Conservation (phyloP, 2,329 filamentous ascomycete species). For the Didymella exigua region DNA sequence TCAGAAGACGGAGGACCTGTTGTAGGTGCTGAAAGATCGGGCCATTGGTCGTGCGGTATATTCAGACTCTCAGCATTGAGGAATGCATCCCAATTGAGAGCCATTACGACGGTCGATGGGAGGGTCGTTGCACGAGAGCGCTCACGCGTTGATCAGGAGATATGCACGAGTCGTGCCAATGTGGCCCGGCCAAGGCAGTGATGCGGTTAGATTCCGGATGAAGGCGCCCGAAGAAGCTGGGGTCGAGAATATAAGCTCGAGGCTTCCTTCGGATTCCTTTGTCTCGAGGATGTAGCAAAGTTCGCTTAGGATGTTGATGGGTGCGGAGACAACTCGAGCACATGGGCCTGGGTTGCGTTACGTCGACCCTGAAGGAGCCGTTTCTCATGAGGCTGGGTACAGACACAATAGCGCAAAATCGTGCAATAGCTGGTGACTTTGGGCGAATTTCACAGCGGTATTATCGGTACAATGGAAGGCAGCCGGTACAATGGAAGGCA, state of each 20-base stretch:
- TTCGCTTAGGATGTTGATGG: conserved; percentile 2
- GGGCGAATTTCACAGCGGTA: conserved; percentile 11
- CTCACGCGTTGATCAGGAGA: conserved; percentile 50
- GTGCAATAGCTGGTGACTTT: conserved; percentile 22
- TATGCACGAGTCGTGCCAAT: conserved; percentile 26
- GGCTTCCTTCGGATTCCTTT: conserved; percentile 16
- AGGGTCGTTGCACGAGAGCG: conserved; percentile 35
- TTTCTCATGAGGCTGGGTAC: conserved; percentile 30
- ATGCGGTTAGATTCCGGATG: conserved; percentile 29
- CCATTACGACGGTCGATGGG: conserved; percentile 42
- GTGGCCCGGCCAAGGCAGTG: conserved; percentile 32
- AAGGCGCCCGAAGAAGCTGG: conserved; percentile 23
- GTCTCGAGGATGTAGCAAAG: conserved; percentile 3
- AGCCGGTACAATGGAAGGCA: too few relatives aligned
- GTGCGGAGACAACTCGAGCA: background rate
- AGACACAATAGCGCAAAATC: conserved; percentile 21
- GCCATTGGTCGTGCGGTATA: conserved; percentile 48
- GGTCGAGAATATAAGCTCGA: conserved; percentile 36
- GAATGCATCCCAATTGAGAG: conserved; percentile 49
- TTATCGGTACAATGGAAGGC: conserved; percentile 6
- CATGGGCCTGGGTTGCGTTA: conserved; percentile 1
- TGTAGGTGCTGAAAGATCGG: conserved; percentile 41
- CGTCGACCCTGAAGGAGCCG: conserved; percentile 15
- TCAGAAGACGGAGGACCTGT: conserved; percentile 36
- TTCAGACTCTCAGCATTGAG: conserved; percentile 46